Conservation (phyloP, 2,329 filamentous ascomycete species). For the Trichoderma endophyticum region DNA sequence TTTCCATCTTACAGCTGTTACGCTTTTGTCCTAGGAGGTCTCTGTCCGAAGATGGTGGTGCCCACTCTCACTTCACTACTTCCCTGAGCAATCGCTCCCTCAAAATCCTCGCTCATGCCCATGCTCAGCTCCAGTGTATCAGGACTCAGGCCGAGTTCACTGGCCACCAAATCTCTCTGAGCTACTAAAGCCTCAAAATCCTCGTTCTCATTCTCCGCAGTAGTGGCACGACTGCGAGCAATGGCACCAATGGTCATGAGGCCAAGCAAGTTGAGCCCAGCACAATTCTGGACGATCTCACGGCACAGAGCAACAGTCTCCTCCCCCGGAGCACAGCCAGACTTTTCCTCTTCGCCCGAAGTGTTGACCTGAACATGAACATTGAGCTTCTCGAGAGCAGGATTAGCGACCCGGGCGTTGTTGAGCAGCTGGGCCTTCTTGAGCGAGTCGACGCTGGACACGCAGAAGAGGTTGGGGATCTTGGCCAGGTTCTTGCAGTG, state of each 20-base stretch:
- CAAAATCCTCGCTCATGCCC: conserved; percentile 98
- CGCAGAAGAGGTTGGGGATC: conserved; percentile 85
- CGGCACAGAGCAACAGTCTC: conserved; percentile 63
- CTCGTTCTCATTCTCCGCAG: conserved; percentile 79
- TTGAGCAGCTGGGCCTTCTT: conserved; percentile 87
- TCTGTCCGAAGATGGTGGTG: conserved; percentile 86
- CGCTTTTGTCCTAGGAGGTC: conserved; percentile 67
- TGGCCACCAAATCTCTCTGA: conserved; percentile 66
- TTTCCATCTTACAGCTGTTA: conserved; percentile 26
- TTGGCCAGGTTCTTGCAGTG: conserved; percentile 86
- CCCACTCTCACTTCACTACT: conserved; percentile 89
- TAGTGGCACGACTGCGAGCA: conserved; percentile 72
- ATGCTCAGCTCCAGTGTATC: conserved; percentile 82
- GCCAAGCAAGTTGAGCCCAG: conserved; percentile 70
- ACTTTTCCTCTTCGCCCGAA: conserved; percentile 81
- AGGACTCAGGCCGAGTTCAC: conserved; percentile 45
- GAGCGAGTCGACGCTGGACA: conserved; percentile 80
- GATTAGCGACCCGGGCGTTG: conserved; percentile 60
- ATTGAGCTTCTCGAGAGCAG: conserved; percentile 50
- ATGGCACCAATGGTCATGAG: conserved; percentile 98
- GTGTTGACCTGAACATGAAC: conserved; percentile 96
- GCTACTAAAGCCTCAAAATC: conserved; percentile 72
- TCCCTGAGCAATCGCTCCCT: conserved; percentile 77
- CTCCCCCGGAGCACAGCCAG: conserved; percentile 68
- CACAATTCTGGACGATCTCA: conserved; percentile 67